Evolutionary conservation across 441 rosid species (phyloP), one percentile per base, ranked within the genome.

Genomic region (Populus hybrid): DNA sequence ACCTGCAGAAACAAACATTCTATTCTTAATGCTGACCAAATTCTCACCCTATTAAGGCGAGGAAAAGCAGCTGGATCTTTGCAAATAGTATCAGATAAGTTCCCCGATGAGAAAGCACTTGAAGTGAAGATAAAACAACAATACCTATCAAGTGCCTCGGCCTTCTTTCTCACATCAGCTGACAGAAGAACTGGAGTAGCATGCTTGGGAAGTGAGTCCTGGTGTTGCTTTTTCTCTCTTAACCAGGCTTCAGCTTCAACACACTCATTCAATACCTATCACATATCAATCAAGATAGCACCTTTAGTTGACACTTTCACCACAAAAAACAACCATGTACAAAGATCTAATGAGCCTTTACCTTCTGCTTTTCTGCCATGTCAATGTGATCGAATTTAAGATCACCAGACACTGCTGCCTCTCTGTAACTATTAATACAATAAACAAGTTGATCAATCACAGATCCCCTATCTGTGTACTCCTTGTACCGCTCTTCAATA

Each of bases 361-460:
- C 99, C 92, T 90, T 95, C 79, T 93, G 95, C 79, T 94, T 95
- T 28, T 95, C 98, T 50, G 89, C 84, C 75, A 92, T 20, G 14
- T 95, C 99, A 78, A 95, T 95, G 85, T 95, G 99, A 65, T 94
- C 99, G 79, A 95, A 94, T 84, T 94, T 95, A 71, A 94, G 75
- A 80, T 94, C 99, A 61, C 23, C 87, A 0, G 93, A 90, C 90
- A 90, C 21, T 23, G 97, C 97, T 40, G 92, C 99, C 78, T 94
- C 99, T 81, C 98, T 89, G 80, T 92, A 94, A 81, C 97, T 95
- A 76, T 87, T 94, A 61, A 94, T 74, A 75, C 99, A 94, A 70
- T 89, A 86, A 65, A 38, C 86, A 73, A 94, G 88, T 82, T 91
- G 99, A 75, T 90, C 93, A 33, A 91, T 82, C 26, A 95, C 93